Evolutionary conservation across 345 rosid species (phyloP), one percentile per base, ranked within the genome.

Genomic region (Hibiscus mutabilis): DNA sequence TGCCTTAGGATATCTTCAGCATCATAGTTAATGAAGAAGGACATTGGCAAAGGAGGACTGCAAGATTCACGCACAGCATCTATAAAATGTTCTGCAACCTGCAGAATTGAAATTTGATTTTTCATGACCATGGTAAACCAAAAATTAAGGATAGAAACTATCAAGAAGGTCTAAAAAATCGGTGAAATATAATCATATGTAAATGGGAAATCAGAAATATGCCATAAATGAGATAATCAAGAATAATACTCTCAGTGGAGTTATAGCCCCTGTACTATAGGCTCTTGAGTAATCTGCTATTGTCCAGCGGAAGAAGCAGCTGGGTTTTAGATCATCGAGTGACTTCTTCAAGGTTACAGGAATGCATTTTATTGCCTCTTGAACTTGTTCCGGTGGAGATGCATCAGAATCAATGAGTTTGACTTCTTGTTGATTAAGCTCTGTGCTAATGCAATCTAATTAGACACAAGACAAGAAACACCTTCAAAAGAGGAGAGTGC

Each of bases 31-130:
- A 89, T 86, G 71, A 89, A 89, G 77, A 87, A 87, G 16, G 85
- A 83, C 96, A 89, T 89, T 57, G 82, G 64, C 74, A 80, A 7
- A 11, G 82, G 74, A 63, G 75, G 77, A 14, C 56, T 66, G 6
- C 80, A 84, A 58, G 86, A 82, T 73, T 89, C 86, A n/a, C 22
- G 16, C 3, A 84, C 84, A 0, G 83, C 86, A 42, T 76, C 18
- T 59, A 89, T 76, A 56, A 89, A 74, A 29, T 82, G 77, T 67
- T 86, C 83, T 11, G 96, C 92, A 42, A 86, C 89, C 92, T 89
- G 66, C 35, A 25, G 18, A 15, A 35, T 58, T 52, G 37, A 24
- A 47, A 51, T 72, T 37, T 63, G 44, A 63, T 46, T 53, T n/a
- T 12, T 2, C 66, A 18, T 59, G 18, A 46, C 68, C 68, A 46